Evolutionary conservation across 768 basidiomycete species (phyloP).

Genomic region (Tubosaeta brunneosetosa): DNA sequence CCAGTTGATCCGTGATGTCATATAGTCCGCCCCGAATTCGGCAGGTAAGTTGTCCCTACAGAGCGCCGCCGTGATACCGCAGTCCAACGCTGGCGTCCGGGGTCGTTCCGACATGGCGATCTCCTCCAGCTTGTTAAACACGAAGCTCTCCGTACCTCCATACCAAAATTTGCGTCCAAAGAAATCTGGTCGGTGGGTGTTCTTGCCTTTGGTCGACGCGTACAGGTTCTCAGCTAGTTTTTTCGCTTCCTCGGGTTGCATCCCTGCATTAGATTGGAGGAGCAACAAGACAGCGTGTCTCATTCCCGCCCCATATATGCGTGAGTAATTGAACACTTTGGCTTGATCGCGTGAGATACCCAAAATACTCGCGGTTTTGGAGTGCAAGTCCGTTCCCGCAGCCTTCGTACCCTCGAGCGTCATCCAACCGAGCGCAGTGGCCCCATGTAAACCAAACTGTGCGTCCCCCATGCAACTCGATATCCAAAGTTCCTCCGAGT

Average conservation of each 20-base stretch:
- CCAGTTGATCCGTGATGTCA: conserved; percentile 98
- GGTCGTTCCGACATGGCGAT: conserved; percentile 86
- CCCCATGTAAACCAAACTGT: conserved; percentile 94
- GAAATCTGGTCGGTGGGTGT: conserved; percentile 68
- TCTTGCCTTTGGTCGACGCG: conserved; percentile 88
- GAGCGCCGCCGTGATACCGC: conserved; percentile 91
- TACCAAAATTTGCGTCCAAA: conserved; percentile 91
- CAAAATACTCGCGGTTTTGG: conserved; percentile 90
- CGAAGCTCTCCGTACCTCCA: conserved; percentile 91
- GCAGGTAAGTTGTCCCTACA: conserved; percentile 83
- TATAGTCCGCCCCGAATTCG: conserved; percentile 79
- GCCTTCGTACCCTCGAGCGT: conserved; percentile 95
- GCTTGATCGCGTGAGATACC: conserved; percentile 92
- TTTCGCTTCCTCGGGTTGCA: conserved; percentile 75
- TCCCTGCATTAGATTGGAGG: conserved; percentile 75
- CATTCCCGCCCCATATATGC: conserved; percentile 98
- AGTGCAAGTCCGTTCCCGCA: conserved; percentile 92
- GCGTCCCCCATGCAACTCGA: conserved; percentile 98
- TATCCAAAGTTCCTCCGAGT: conserved; percentile 99
- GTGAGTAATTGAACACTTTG: conserved; percentile 98
- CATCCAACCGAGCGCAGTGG: conserved; percentile 99
- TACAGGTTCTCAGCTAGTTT: conserved; percentile 82
- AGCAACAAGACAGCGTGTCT: conserved; percentile 86
- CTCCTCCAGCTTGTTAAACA: conserved; percentile 97
- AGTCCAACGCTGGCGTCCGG: conserved; percentile 89